Base-by-base conservation (phyloP, 495 filamentous ascomycete genomes). In the Thozetella sp. region DNA sequence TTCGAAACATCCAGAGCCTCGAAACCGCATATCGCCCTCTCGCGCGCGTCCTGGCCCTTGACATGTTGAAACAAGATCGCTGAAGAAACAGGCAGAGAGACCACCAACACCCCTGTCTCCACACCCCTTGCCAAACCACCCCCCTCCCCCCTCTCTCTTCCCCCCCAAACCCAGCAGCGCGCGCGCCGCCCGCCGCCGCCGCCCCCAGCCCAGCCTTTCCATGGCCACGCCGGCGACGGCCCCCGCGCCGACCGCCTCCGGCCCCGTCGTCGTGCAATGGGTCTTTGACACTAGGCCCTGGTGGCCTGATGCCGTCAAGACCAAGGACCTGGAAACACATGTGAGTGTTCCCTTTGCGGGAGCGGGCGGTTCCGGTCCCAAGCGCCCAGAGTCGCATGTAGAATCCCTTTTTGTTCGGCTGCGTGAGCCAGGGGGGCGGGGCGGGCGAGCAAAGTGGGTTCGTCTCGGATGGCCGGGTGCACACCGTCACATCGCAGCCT, bases 221-320 rank as follows among this genome's bases (percentile, higher is more conserved):
- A 48, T 48, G 43, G 43, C 43, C 43, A 48, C 30, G n/a, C 40
- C 54, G 54, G 54, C 54, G 54, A 13, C 43, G 43, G 11, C 43
- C 20, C 10, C 9, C 12, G 25, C 48, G 4, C 45, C 46, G 43
- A 53, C 58, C 3, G 23, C 46, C 45, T 13, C 25, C 22, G 24
- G 25, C 52, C 23, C 25, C n/a, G 53, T 55, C 57, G 53, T 79
- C 30, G 70, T 73, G 51, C 78, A 80, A 61, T 82, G 78, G 70
- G 69, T 80, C 50, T 67, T 82, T 54, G 78, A 82, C 66, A 82
- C 79, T 22, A 72, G 77, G 20, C 17, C 50, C 22, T 72, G 77
- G 72, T 82, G 66, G 64, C 77, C 78, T 40, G 58, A 63, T 37
- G 77, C 72, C n/a, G 69, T 67, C 12, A 54, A 71, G 61, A 76